Conservation (phyloP, 371 early-diverging fungal species). For the Fennellomyces sp. region DNA sequence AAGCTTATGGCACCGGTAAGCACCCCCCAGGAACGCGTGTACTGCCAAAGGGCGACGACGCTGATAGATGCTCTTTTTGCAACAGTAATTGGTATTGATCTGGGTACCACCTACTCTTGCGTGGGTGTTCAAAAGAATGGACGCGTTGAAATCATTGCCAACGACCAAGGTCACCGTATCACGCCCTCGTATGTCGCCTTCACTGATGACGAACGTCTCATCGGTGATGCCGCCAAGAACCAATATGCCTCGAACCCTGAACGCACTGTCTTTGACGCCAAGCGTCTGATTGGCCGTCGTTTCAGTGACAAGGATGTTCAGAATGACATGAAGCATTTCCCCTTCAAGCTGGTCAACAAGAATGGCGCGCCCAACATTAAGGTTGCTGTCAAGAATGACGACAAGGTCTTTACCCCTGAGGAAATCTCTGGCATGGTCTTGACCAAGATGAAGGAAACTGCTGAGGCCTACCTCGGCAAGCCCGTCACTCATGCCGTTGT, state of each 20-base stretch:
- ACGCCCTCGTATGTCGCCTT: constrained; percentile 92
- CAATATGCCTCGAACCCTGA: constrained; percentile 80
- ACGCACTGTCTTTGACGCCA: constrained; percentile 94
- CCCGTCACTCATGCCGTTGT: constrained; percentile 83
- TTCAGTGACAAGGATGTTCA: constrained; percentile 86
- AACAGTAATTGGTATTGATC: constrained; percentile 71
- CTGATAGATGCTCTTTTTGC: neutral
- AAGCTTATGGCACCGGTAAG: constrained; percentile 56
- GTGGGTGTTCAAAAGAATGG: constrained; percentile 92
- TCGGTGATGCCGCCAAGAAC: constrained; percentile 91
- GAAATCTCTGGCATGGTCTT: constrained; percentile 97
- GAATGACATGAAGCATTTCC: constrained; percentile 89
- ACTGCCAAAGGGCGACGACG: no score
- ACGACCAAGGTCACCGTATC: constrained; percentile 82
- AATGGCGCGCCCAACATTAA: constrained; percentile 81
- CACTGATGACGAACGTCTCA: constrained; percentile 81
- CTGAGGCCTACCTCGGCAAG: constrained; percentile 94
- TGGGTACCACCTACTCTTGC: constrained; percentile 99
- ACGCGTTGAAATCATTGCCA: constrained; percentile 82
- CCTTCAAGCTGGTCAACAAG: constrained; percentile 86
- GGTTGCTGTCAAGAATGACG: constrained; percentile 87
- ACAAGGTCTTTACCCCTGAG: constrained; percentile 94
- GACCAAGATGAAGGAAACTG: constrained; percentile 96
- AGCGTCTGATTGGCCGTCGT: constrained; percentile 93
- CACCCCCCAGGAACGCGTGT: neutral